Percentiles rank a stretch among this genome's conserved stretches.
phyloP scores from a whole-genome alignment of 225 moss, liverwort and hornwort species.

The Polytrichum formosum region DNA sequence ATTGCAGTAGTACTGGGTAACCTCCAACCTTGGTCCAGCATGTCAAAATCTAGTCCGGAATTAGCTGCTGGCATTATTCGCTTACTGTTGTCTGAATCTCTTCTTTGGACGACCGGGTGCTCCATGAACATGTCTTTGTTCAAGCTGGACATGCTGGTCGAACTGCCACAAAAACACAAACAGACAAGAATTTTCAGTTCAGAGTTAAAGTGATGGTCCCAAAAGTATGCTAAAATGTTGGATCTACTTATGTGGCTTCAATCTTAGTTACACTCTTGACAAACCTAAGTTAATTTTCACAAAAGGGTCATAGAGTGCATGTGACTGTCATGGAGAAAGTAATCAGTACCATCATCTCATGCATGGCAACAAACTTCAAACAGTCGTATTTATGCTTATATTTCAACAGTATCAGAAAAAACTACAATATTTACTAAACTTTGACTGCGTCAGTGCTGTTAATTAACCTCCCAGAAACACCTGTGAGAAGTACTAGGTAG shows the following conservation, averaged over 20 bases:
- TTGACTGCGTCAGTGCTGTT: too few species aligned
- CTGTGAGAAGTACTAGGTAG: too few species aligned
- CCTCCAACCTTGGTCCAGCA: constrained; percentile 9
- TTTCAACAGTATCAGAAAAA: too few species aligned
- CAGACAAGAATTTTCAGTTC: neutral
- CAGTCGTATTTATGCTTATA: too few species aligned
- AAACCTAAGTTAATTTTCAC: neutral
- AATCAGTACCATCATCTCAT: neutral
- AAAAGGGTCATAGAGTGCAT: neutral
- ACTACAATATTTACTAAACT: too few species aligned
- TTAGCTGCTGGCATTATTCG: constrained; percentile 5
- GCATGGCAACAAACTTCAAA: too few species aligned
- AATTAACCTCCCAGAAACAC: too few species aligned
- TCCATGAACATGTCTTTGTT: constrained; percentile 16
- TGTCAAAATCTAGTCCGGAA: constrained; percentile 1
- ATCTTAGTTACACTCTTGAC: neutral
- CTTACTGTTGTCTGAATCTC: too few species aligned
- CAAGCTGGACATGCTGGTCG: constrained; percentile 21
- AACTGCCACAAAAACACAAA: neutral
- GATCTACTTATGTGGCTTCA: neutral
- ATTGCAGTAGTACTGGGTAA: neutral
- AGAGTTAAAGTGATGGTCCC: too few species aligned
- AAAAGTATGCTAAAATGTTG: neutral
- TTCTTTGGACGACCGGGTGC: constrained; percentile 10
- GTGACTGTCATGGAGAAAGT: neutral